Conservation (phyloP, 441 rosid genomes). For the Populus hybrid region DNA sequence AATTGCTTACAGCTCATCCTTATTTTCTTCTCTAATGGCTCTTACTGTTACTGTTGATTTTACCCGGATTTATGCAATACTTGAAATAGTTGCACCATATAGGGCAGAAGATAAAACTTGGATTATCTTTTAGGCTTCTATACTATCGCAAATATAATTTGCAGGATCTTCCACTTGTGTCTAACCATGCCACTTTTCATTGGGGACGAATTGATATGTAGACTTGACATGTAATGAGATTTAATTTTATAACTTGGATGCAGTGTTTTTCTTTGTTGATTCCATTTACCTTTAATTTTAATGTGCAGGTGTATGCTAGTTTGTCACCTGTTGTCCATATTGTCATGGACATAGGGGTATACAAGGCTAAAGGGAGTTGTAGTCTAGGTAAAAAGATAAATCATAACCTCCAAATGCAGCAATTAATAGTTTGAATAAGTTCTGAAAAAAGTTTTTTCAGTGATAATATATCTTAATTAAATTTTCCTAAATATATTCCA, state of each 20-base stretch:
- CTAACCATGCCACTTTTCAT: not conserved
- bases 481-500: too few relatives aligned
- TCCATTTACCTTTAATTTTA: conserved; percentile 9
- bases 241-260: not conserved
- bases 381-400: too few relatives aligned
- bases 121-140: not conserved
- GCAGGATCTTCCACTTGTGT: not conserved
- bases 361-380: too few relatives aligned
- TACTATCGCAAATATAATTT: not conserved
- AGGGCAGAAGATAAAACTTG: not conserved
- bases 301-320: conserved; percentile 85
- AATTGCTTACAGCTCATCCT: not conserved
- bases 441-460: too few relatives aligned
- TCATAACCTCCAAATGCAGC: too few relatives aligned
- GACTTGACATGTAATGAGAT: not conserved
- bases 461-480: too few relatives aligned
- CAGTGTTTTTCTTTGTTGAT: conserved; percentile 1
- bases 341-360: too few relatives aligned
- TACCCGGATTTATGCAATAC: not conserved
- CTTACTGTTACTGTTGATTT: not conserved
- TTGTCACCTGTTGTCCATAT: conserved; percentile 68
- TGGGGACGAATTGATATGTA: not conserved
- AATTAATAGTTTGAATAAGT: too few relatives aligned
- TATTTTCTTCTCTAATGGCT: not conserved
- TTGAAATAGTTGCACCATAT: not conserved